Evolutionary conservation across 805 yeast species (phyloP), one percentile per base, ranked within the genome.

Genomic region (Candida sonorensis): DNA sequence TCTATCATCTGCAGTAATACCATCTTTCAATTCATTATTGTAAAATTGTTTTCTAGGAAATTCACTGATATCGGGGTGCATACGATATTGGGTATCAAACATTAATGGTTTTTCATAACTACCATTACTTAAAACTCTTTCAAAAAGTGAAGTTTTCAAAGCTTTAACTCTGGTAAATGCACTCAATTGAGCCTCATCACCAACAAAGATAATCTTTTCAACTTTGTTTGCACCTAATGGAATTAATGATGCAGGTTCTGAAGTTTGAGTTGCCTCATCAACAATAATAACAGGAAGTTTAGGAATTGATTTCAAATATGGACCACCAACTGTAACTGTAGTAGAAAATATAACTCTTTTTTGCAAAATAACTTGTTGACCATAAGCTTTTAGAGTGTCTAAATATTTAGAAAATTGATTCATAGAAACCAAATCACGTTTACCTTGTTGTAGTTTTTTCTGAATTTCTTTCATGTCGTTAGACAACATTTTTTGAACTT

Each of bases 41-140:
- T 92, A 92, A 51, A 92, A 92, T 46, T 80, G 78, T 7, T 57
- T 51, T 29, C 95, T 79, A 1, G 98, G 96, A 55, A 92, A 92
- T 32, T 50, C 61, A 22, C 96, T 81, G 27, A 92, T 92, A 4
- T 67, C 77, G 0, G 97, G 96, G 55, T 92, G 95, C 98, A 92
- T 90, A 63, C 98, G 90, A 53, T 90, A 90, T 53, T 90, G 98
- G 1, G 77, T 74, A 44, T 80, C 77, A 46, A 81, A 65, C 85
- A 80, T 75, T 41, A 72, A 75, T 3, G 83, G 81, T 10, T 66
- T 64, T 18, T 60, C 56, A 46, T 74, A 77, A 1, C 80, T 67
- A 3, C 81, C 82, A 51, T 77, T 79, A 25, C 62, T 53, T 29
- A 81, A 52, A 4, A 77, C 71, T 48, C 90, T 63, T 58, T 81